Evolutionary conservation across 169 alveolate genomes (phyloP).

Genomic region (Hepatocystis sp.): DNA sequence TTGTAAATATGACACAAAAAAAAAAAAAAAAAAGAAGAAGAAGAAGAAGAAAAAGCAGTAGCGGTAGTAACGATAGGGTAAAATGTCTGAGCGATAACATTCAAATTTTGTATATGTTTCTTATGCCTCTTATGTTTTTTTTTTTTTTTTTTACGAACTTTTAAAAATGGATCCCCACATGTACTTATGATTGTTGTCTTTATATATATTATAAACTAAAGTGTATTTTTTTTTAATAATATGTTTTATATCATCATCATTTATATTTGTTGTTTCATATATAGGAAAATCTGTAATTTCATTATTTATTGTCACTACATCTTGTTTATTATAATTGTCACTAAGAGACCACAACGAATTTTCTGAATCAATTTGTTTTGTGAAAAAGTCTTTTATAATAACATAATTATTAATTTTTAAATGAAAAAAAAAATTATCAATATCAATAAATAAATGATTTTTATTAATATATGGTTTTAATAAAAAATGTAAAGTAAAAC

Average conservation of each 20-base stretch:
- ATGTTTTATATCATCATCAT: constrained; percentile 31
- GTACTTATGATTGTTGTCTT: constrained; percentile 68
- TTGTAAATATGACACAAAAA: too few relatives aligned
- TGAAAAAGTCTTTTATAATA: constrained; percentile 63
- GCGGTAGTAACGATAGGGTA: too few relatives aligned
- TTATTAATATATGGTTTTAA: constrained; percentile 29
- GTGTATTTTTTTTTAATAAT: constrained; percentile 22
- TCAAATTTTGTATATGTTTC: too few relatives aligned
- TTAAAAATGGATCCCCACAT: constrained; percentile 78
- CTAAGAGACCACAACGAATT: constrained; percentile 69
- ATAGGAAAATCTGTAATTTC: constrained; percentile 15
- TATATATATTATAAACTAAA: constrained; percentile 58
- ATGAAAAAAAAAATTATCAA: constrained; percentile 39
- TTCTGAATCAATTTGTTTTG: constrained; percentile 25
- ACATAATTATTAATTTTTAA: constrained; percentile 27
- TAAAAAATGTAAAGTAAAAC: constrained; percentile 57
- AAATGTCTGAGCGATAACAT: too few relatives aligned
- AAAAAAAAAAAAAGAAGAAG: too few relatives aligned
- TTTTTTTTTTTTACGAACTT: too few relatives aligned
- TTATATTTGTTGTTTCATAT: constrained; percentile 8
- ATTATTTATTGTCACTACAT: not conserved
- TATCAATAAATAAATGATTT: constrained; percentile 31
- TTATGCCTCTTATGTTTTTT: too few relatives aligned
- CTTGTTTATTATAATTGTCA: not conserved
- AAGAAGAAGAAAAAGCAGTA: too few relatives aligned